Percentiles rank a stretch among this genome's conserved stretches.
Evolutionary conservation across 2,329 filamentous ascomycete species (phyloP).

Genomic region (Colletotrichum cuscutae): DNA sequence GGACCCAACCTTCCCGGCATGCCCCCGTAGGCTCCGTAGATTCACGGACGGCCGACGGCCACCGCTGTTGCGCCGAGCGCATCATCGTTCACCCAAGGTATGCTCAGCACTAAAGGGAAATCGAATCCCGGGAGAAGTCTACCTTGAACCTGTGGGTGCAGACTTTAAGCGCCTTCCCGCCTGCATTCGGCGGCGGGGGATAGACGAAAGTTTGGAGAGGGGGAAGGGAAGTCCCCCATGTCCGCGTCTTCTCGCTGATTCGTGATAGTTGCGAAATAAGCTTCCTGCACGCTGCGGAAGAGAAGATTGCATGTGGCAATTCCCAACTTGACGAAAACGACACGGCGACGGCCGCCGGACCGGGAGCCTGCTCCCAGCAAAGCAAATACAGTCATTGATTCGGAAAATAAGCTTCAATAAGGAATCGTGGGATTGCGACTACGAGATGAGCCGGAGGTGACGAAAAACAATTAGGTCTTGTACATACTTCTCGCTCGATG

Average conservation of each 20-base stretch:
- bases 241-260: not conserved
- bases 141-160: not conserved
- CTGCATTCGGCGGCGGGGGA: not conserved
- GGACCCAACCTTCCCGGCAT: constrained; percentile 12
- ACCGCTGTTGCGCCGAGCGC: not conserved
- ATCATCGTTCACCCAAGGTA: not conserved
- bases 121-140: not conserved
- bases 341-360: not conserved
- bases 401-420: not conserved
- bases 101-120: not conserved
- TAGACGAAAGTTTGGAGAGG: not conserved
- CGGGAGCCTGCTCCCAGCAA: not conserved
- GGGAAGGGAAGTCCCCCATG: not conserved
- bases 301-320: not conserved
- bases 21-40: not conserved
- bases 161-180: not conserved
- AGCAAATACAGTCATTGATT: not conserved
- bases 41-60: not conserved
- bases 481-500: not conserved
- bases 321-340: not conserved
- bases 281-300: not conserved
- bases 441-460: not conserved
- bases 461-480: not conserved
- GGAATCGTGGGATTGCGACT: not conserved
- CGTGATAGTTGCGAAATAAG: not conserved